phyloP scores from a whole-genome alignment of 1,284 basidiomycete species.

The Tranzscheliella williamsii region DNA sequence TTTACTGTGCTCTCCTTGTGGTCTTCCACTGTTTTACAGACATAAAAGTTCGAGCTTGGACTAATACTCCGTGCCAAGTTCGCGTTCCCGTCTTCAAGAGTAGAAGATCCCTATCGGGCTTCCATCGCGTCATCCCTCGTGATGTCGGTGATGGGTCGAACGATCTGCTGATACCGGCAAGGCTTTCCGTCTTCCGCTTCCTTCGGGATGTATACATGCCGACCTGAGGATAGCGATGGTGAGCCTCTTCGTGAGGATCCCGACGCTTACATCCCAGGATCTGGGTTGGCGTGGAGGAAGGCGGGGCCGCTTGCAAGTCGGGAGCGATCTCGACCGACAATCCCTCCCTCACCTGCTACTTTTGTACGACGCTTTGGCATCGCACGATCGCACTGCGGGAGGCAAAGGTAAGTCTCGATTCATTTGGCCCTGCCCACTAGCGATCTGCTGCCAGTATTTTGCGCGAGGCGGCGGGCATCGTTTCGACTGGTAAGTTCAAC shows the following conservation, averaged over 20 bases:
- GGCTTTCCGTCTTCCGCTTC: slow-evolving; percentile 22
- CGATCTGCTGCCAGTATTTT: too few relatives aligned
- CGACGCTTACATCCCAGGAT: slow-evolving; percentile 42
- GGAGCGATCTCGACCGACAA: slow-evolving; percentile 43
- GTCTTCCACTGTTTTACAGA: slow-evolving; percentile 11
- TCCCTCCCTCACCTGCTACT: neutral
- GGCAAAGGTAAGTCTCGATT: too few relatives aligned
- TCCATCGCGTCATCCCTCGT: slow-evolving; percentile 28
- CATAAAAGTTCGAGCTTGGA: slow-evolving; percentile 51
- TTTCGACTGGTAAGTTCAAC: too few relatives aligned
- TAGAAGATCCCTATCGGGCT: slow-evolving; percentile 23
- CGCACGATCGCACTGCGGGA: too few relatives aligned
- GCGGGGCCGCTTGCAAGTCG: slow-evolving; percentile 41
- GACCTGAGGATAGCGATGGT: slow-evolving; percentile 36
- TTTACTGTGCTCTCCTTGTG: neutral
- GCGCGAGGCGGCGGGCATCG: too few relatives aligned
- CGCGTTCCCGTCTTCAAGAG: slow-evolving; percentile 53
- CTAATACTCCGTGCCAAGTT: slow-evolving; percentile 44
- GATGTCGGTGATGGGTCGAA: slow-evolving; percentile 23
- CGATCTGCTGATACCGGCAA: slow-evolving; percentile 35
- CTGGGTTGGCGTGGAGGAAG: slow-evolving; percentile 32
- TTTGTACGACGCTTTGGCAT: too few relatives aligned
- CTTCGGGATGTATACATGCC: slow-evolving; percentile 13
- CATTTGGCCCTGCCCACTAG: too few relatives aligned
- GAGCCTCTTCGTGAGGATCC: slow-evolving; percentile 43